Percentiles rank a stretch among this genome's conserved stretches.
Conservation (phyloP, 495 filamentous ascomycete species). For the Lichenothelia convexa region DNA sequence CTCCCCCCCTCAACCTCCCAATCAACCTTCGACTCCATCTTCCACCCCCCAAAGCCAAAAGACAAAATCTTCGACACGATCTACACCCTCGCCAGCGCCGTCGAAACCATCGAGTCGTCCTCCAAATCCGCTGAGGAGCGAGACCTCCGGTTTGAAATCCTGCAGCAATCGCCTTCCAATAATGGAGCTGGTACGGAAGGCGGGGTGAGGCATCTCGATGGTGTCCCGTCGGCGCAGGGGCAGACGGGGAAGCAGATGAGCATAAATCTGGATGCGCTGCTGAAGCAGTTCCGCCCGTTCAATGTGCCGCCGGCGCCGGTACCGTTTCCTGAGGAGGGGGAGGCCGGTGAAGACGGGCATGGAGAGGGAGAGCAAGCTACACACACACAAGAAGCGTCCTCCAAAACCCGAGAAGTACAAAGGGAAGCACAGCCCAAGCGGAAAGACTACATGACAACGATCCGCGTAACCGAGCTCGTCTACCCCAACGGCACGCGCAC, state of each 20-base stretch:
- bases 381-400: constrained; percentile 23
- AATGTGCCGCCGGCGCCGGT: constrained; percentile 56
- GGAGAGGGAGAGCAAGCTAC: too few species aligned
- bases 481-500: constrained; percentile 48
- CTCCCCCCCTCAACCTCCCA: constrained; percentile 54
- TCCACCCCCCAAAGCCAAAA: constrained; percentile 37
- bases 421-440: constrained; percentile 15
- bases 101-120: constrained; percentile 50
- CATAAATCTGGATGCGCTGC: constrained; percentile 34
- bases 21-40: constrained; percentile 62
- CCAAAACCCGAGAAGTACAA: neutral
- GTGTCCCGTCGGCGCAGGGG: constrained; percentile 16
- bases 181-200: constrained; percentile 18
- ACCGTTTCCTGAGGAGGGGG: constrained; percentile 27
- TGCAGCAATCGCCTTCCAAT: constrained; percentile 29
- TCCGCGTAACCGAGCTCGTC: constrained; percentile 65
- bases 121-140: constrained; percentile 20
- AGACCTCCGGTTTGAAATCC: constrained; percentile 30
- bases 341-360: constrained; percentile 9
- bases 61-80: constrained; percentile 46
- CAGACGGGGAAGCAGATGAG: too few species aligned
- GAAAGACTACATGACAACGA: constrained; percentile 56
- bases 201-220: constrained; percentile 13
- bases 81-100: constrained; percentile 54
- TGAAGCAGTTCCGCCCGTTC: constrained; percentile 53